phyloP scores from a whole-genome alignment of 768 basidiomycete genomes.

The Boletus coccyginus region DNA sequence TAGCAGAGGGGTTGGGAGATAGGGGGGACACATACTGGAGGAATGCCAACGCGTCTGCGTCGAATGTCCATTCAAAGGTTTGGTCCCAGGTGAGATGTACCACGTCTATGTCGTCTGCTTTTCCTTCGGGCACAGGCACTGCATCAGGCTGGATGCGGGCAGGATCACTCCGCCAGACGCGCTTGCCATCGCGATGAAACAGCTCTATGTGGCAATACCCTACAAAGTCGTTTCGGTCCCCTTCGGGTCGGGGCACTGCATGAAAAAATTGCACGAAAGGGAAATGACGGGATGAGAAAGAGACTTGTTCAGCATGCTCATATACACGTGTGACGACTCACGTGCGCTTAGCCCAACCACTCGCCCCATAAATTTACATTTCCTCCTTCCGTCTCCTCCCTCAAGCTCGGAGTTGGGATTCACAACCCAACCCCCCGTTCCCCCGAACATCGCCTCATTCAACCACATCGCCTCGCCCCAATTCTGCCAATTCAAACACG shows the following conservation, averaged over 20 bases:
- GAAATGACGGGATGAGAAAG: neutral
- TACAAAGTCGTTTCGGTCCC: slow-evolving; percentile 33
- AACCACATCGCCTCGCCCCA: slow-evolving; percentile 57
- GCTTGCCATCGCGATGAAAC: slow-evolving; percentile 37
- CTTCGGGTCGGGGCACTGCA: slow-evolving; percentile 47
- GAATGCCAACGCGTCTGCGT: slow-evolving; percentile 51
- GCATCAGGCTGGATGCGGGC: slow-evolving; percentile 33
- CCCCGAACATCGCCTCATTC: slow-evolving; percentile 62
- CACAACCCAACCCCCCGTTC: slow-evolving; percentile 52
- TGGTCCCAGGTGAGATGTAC: slow-evolving; percentile 42
- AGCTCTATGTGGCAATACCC: slow-evolving; percentile 47
- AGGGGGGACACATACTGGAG: slow-evolving; percentile 37
- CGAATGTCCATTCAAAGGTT: slow-evolving; percentile 50
- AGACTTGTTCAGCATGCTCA: neutral
- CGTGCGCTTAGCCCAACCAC: slow-evolving; percentile 46
- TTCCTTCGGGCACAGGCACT: slow-evolving; percentile 14
- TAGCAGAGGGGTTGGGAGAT: neutral
- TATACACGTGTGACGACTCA: slow-evolving; percentile 22
- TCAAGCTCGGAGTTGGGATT: slow-evolving; percentile 39
- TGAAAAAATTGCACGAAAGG: neutral
- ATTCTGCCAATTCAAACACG: slow-evolving; percentile 61
- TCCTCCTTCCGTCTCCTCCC: slow-evolving; percentile 2
- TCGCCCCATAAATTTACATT: slow-evolving; percentile 27
- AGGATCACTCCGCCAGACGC: slow-evolving; percentile 43
- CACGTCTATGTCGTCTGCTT: neutral